Evolutionary conservation across 257 asterid species (phyloP), one percentile per base, ranked within the genome.

Genomic region (Nicotiana knightiana): DNA sequence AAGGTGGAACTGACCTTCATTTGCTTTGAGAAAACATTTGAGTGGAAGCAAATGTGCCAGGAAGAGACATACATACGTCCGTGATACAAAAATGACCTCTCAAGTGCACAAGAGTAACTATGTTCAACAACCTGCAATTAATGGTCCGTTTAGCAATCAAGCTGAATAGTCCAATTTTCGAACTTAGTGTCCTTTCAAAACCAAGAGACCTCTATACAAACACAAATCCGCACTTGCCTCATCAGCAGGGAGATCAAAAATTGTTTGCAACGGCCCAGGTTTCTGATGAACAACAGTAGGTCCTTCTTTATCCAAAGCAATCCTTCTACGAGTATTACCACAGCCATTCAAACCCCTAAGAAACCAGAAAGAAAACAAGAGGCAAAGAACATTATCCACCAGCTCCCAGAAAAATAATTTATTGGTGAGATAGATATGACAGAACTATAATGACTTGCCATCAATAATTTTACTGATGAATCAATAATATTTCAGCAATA

Each of bases 51-150:
- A 85, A 96, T 88, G 90, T 93, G 94, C 92, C 94, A 87, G 8
- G 97, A 90, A 58, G 99, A 96, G 86, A 94, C 91, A 81, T 91
- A 96, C 91, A 96, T 87, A 81, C 98, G 94, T 32, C 98, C 99
- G 28, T 94, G 99, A 86, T 94, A 94, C 86, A 96, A 87, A 87
- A 96, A 92, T 81, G 98, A 94, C 86, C 97, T 90, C 94, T 96
- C 98, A 15, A 96, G 94, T 61, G 99, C 97, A 79, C 99, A 96
- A 73, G 99, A 93, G 88, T 94, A 96, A 90, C 95, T 96, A 86
- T 94, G 95, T 83, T 92, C 92, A 84, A 90, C 93, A 86, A 92
- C 95, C 99, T 96, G 94, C 77, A 89, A 63, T 81, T 8, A 75
- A 28, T 51, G 63, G 46, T 26, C 26, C 63, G 43, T 48, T 13